Percentiles rank a stretch among this genome's conserved stretches.
phyloP scores from a whole-genome alignment of 2,329 filamentous ascomycete species.

The Huntiella abstrusa region DNA sequence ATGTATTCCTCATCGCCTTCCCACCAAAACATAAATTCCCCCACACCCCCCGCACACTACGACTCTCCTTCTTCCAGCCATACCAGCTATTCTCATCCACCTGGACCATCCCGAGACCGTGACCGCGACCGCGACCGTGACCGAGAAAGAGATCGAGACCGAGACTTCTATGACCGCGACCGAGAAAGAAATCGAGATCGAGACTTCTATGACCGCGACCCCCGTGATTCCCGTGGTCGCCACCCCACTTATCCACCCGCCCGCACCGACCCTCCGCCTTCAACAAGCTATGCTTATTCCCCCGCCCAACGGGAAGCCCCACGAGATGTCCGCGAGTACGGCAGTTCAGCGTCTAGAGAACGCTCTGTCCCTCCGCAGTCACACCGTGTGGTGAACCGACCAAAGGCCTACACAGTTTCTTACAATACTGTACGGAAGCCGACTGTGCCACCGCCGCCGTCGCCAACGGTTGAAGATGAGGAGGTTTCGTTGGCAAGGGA shows the following conservation, averaged over 20 bases:
- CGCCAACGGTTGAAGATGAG: conserved; percentile 10
- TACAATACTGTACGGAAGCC: conserved; percentile 10
- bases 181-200: not conserved
- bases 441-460: conserved; percentile 8
- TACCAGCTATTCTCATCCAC: not conserved
- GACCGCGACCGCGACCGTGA: not conserved
- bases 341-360: not conserved
- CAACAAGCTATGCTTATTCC: not conserved
- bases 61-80: conserved; percentile 4
- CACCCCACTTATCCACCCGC: not conserved
- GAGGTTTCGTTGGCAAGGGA: conserved; percentile 7
- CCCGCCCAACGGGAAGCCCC: not conserved
- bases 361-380: not conserved
- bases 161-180: no score
- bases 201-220: not conserved
- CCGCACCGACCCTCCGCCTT: not conserved
- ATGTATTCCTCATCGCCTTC: conserved; percentile 9
- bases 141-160: no score
- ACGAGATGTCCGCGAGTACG: not conserved
- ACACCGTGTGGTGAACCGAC: not conserved
- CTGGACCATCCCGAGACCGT: not conserved
- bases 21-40: not conserved
- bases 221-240: not conserved
- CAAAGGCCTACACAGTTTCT: conserved; percentile 9
- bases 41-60: conserved; percentile 6